Conservation (phyloP, 768 basidiomycete species). For the Crepidotus variabilis region DNA sequence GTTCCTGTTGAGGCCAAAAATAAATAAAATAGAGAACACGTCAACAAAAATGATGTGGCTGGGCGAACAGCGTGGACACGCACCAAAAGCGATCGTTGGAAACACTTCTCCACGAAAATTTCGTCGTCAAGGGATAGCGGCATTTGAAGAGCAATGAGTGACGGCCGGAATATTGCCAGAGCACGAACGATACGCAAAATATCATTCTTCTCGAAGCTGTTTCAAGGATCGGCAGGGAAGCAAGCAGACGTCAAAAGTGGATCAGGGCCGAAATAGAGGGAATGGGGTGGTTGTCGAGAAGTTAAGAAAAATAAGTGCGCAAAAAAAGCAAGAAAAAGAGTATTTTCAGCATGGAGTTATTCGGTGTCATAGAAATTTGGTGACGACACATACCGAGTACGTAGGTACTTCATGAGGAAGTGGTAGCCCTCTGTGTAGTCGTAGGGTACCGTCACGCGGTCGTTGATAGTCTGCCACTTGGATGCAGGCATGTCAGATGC, state of each 20-base stretch:
- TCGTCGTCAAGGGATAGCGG: constrained; percentile 95
- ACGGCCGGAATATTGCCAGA: constrained; percentile 93
- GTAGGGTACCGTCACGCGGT: constrained; percentile 73
- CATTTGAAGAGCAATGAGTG: constrained; percentile 97
- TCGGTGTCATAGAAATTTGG: neutral
- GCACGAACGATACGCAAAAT: constrained; percentile 92
- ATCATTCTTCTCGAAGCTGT: constrained; percentile 94
- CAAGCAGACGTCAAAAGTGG: constrained; percentile 10
- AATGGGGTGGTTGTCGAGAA: neutral
- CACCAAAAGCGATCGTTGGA: constrained; percentile 89
- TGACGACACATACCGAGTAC: constrained; percentile 59
- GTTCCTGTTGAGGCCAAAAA: constrained; percentile 54
- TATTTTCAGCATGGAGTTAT: neutral
- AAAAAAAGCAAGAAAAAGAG: constrained; percentile 11
- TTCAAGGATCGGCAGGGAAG: constrained; percentile 13
- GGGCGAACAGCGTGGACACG: constrained; percentile 12
- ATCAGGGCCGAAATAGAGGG: constrained; percentile 1
- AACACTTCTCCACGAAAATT: constrained; percentile 92
- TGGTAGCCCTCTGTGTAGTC: constrained; percentile 98
- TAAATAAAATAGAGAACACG: constrained; percentile 2
- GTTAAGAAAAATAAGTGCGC: neutral
- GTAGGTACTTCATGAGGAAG: constrained; percentile 92
- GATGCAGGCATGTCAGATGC: constrained; percentile 33
- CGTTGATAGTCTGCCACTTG: constrained; percentile 55
- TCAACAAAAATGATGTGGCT: neutral